Evolutionary conservation across 192 early-diverging fungal species (phyloP).

Genomic region (Mortierella hygrophila): DNA sequence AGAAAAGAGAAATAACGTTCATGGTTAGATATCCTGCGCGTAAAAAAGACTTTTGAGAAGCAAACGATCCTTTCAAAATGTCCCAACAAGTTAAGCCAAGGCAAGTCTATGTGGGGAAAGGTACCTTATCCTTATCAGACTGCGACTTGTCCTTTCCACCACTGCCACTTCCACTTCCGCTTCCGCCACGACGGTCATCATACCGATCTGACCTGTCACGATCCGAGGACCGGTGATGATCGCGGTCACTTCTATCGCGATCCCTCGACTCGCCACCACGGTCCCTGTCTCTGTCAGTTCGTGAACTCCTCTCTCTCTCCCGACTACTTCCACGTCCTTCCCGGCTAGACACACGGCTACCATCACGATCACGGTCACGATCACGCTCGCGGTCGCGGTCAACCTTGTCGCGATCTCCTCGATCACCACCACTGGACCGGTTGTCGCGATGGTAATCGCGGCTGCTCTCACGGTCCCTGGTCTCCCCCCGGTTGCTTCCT

Average conservation of each 20-base stretch:
- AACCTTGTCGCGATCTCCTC: constrained; percentile 17
- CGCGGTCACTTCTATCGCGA: constrained; percentile 22
- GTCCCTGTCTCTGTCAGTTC: constrained; percentile 37
- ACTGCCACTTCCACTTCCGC: constrained; percentile 11
- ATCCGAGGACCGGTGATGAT: constrained; percentile 18
- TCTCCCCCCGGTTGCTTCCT: constrained; percentile 1
- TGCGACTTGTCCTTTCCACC: constrained; percentile 31
- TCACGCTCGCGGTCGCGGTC: constrained; percentile 24
- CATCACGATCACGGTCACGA: constrained; percentile 25
- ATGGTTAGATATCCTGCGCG: not conserved
- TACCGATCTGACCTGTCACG: constrained; percentile 26
- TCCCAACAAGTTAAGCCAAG: too few species aligned
- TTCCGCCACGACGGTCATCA: constrained; percentile 27
- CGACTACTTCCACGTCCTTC: constrained; percentile 43
- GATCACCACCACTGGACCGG: not conserved
- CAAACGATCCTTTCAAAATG: not conserved
- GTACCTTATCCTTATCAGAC: constrained; percentile 54
- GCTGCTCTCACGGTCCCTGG: not conserved
- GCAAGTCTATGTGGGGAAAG: not conserved
- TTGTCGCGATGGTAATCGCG: constrained; percentile 7
- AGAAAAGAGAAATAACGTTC: not conserved
- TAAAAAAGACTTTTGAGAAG: not conserved
- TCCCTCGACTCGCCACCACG: constrained; percentile 7
- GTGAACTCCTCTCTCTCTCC: constrained; percentile 33
- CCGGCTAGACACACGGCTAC: constrained; percentile 34